These are phyloP conservation scores for Suhomyces atakaporum DNA, from an alignment of 1,139 yeast species.

Conservation along the genomic window DNA sequence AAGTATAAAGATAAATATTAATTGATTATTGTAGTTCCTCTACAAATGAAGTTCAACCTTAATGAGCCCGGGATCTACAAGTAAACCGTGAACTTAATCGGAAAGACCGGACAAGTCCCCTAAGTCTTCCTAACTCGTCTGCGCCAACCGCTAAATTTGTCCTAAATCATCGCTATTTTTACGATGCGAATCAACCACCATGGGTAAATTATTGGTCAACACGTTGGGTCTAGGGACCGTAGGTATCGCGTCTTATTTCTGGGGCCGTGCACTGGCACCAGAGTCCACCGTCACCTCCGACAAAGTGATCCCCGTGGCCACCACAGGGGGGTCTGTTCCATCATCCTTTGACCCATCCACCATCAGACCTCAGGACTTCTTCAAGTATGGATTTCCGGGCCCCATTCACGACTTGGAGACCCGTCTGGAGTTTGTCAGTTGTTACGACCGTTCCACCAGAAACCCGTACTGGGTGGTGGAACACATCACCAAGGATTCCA, in stretches of 20 bases:
- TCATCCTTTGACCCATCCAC: slow-evolving; percentile 29
- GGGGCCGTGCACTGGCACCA: slow-evolving; percentile 37
- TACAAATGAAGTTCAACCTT: too few relatives aligned
- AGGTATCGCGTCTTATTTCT: slow-evolving; percentile 46
- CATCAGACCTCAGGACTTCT: slow-evolving; percentile 72
- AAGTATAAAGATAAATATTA: too few relatives aligned
- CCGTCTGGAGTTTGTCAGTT: slow-evolving; percentile 76
- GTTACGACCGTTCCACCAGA: slow-evolving; percentile 80
- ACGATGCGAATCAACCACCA: slow-evolving; percentile 15
- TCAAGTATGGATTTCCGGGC: slow-evolving; percentile 92
- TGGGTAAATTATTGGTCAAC: slow-evolving; percentile 35
- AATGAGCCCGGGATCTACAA: too few relatives aligned
- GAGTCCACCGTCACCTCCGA: slow-evolving; percentile 17
- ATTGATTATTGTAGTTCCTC: too few relatives aligned
- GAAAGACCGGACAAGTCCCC: too few relatives aligned
- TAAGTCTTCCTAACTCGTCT: too few relatives aligned
- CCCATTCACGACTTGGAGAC: slow-evolving; percentile 83
- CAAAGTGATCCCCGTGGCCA: slow-evolving; percentile 18
- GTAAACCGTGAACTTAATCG: too few relatives aligned
- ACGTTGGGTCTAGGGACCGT: slow-evolving; percentile 40
- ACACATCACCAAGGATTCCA: slow-evolving; percentile 78
- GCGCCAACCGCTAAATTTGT: too few relatives aligned
- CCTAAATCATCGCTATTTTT: too few relatives aligned
- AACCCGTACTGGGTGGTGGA: slow-evolving; percentile 92
- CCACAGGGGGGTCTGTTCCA: slow-evolving; percentile 16